A percentile compares a stretch with the other conserved stretches of the same genome.
Conservation (phyloP, 805 yeast species). For the Candida cerambycidarum region DNA sequence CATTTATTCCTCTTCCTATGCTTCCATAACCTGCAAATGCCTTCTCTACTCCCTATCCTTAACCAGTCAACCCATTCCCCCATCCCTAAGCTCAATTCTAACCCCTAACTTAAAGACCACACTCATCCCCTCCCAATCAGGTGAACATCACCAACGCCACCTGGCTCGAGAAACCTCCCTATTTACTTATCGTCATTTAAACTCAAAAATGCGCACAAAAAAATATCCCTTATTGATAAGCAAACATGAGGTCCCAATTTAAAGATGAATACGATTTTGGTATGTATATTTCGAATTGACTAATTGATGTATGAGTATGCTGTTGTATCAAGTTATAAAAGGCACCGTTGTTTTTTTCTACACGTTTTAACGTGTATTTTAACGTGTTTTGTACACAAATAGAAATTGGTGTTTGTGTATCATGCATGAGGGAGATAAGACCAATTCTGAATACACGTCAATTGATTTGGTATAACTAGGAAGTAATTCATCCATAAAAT, state of each 20-base stretch:
- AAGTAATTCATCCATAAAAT: no score
- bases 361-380: background rate
- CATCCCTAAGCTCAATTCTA: no score
- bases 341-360: no score
- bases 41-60: no score
- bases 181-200: constrained; percentile 6
- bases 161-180: background rate
- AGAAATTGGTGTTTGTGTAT: background rate
- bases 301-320: constrained; percentile 1
- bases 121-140: no score
- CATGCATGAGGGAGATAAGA: background rate
- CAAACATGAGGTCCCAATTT: constrained; percentile 80
- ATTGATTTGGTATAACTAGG: no score
- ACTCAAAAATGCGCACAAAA: constrained; percentile 1
- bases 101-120: no score
- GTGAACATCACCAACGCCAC: no score
- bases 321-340: no score
- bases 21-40: no score
- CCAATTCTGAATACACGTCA: background rate
- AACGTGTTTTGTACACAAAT: constrained; percentile 4
- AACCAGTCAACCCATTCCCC: no score
- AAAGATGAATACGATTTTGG: constrained; percentile 90
- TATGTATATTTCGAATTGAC: constrained; percentile 4
- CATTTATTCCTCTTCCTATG: no score
- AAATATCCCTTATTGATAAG: constrained; percentile 11